Evolutionary conservation across 2,329 filamentous ascomycete genomes (phyloP).

Genomic region (Cercospora beticola): DNA sequence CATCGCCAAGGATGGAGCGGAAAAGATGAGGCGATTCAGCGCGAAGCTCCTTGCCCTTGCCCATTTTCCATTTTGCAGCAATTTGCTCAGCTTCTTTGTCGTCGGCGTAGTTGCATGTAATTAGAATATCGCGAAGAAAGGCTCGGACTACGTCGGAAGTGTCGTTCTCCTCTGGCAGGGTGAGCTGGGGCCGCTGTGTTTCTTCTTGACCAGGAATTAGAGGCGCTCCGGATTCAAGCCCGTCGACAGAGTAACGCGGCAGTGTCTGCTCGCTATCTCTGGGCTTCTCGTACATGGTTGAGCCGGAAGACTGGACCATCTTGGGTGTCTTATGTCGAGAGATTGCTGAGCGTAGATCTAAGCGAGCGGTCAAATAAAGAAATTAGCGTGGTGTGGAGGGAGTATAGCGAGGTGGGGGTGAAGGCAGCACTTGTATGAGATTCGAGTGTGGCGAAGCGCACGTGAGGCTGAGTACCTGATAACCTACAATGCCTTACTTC

Average conservation of each 20-base stretch:
- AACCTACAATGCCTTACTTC: not conserved
- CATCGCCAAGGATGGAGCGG: slow-evolving; percentile 21
- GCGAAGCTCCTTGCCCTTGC: slow-evolving; percentile 23
- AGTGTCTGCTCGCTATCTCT: not conserved
- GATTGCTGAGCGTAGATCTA: not conserved
- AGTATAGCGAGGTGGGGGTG: not conserved
- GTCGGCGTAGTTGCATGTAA: not conserved
- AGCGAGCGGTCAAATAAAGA: not conserved
- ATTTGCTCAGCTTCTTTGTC: slow-evolving; percentile 11
- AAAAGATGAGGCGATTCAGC: slow-evolving; percentile 19
- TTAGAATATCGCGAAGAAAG: not conserved
- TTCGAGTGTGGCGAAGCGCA: not conserved
- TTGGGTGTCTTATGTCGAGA: not conserved
- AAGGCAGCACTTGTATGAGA: not conserved
- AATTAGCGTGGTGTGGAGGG: not conserved
- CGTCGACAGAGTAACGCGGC: not conserved
- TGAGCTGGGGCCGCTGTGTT: not conserved
- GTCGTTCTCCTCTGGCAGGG: not conserved
- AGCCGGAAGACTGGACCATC: not conserved
- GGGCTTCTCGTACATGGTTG: not conserved
- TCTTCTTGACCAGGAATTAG: not conserved
- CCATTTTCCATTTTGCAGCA: slow-evolving; percentile 21
- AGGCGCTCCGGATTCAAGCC: not conserved
- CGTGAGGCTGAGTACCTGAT: not conserved
- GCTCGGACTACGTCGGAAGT: not conserved